Evolutionary conservation across 176 grass and related monocot species (phyloP).

Genomic region (Dactylis glomerata): DNA sequence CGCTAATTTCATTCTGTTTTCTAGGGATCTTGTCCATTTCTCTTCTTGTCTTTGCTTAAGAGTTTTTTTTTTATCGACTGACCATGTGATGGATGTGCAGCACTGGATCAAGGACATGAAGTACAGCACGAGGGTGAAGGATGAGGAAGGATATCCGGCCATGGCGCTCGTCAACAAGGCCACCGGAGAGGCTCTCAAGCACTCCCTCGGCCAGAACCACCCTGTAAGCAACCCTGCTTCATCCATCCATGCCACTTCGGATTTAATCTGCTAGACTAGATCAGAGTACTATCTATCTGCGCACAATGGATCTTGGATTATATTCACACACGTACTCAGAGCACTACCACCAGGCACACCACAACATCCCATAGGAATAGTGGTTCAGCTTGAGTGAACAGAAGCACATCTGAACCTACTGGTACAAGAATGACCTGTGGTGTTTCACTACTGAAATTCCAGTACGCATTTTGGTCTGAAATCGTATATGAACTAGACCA

Average conservation of each 20-base stretch:
- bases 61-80: no score
- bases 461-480: not conserved
- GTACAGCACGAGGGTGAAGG: conserved; percentile 81
- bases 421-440: no score
- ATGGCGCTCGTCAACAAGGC: conserved; percentile 70
- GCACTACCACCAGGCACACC: no score
- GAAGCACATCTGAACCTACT: no score
- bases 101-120: conserved; percentile 92
- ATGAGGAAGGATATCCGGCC: conserved; percentile 72
- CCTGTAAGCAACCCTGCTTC: conserved; percentile 30
- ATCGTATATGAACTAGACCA: not conserved
- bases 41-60: not conserved
- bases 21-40: no score
- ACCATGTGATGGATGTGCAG: conserved; percentile 15
- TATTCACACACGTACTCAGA: no score
- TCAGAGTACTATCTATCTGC: no score
- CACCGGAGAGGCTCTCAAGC: conserved; percentile 81
- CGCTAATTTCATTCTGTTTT: not conserved
- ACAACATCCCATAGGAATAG: no score
- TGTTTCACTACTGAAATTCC: not conserved
- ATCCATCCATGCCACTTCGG: not conserved
- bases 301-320: no score
- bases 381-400: no score
- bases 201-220: conserved; percentile 65
- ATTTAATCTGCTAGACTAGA: no score